Conservation (phyloP, 1,139 yeast species). For the Sporopachydermia cereana region DNA sequence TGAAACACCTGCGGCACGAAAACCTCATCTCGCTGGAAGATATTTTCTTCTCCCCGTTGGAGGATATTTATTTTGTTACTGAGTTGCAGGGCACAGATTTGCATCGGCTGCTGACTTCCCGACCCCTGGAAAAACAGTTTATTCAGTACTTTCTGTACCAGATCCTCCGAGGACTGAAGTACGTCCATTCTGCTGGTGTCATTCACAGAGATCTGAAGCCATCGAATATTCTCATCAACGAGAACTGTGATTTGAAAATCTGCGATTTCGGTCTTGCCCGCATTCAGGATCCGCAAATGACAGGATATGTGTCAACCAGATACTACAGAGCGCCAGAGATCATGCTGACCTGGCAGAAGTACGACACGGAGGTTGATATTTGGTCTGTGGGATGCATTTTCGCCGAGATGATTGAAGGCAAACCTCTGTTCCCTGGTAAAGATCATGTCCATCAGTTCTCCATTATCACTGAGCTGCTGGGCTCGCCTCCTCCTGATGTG, state of each 20-base stretch:
- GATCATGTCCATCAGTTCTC: slow-evolving; percentile 98
- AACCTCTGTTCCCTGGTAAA: slow-evolving; percentile 95
- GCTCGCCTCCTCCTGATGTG: slow-evolving; percentile 94
- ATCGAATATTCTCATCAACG: slow-evolving; percentile 82
- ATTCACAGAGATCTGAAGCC: slow-evolving; percentile 95
- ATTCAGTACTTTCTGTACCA: slow-evolving; percentile 94
- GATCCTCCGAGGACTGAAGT: slow-evolving; percentile 83
- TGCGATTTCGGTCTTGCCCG: slow-evolving; percentile 97
- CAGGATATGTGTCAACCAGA: slow-evolving; percentile 94
- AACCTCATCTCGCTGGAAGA: slow-evolving; percentile 89
- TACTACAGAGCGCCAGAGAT: slow-evolving; percentile 98
- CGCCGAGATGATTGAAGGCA: slow-evolving; percentile 98
- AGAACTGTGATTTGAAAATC: slow-evolving; percentile 90
- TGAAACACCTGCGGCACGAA: slow-evolving; percentile 90
- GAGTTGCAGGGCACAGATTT: slow-evolving; percentile 95
- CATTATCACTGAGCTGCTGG: slow-evolving; percentile 88
- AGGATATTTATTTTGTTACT: slow-evolving; percentile 93
- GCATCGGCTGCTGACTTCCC: slow-evolving; percentile 77
- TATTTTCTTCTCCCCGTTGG: slow-evolving; percentile 87
- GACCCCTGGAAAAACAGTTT: slow-evolving; percentile 93
- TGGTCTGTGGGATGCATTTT: slow-evolving; percentile 99
- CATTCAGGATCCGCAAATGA: slow-evolving; percentile 98
- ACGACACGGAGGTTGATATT: slow-evolving; percentile 96
- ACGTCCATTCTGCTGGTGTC: slow-evolving; percentile 94
- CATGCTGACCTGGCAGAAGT: slow-evolving; percentile 98